These are phyloP conservation scores for Beauveria brongniartii DNA, from an alignment of 2,329 filamentous ascomycete genomes.

Conservation along the genomic window DNA sequence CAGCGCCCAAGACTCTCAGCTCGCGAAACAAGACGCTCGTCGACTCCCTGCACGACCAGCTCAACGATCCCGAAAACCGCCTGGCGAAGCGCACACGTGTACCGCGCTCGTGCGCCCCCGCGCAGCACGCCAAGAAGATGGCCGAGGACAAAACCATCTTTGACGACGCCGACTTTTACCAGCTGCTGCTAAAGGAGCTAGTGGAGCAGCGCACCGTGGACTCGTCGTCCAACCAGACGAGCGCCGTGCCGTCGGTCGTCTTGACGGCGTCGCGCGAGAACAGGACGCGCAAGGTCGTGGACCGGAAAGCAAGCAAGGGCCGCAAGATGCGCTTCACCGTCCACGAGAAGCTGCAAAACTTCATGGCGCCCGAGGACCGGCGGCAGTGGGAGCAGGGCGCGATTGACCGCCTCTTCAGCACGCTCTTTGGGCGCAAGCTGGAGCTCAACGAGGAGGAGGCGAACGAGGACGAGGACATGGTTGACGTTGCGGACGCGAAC, in stretches of 20 bases:
- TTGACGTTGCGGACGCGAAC: slow-evolving; percentile 45
- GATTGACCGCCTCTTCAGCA: slow-evolving; percentile 68
- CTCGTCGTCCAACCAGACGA: slow-evolving; percentile 40
- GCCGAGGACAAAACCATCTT: slow-evolving; percentile 60
- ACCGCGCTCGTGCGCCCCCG: slow-evolving; percentile 68
- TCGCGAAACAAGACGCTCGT: slow-evolving; percentile 41
- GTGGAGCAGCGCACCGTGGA: slow-evolving; percentile 80
- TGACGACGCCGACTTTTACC: slow-evolving; percentile 93
- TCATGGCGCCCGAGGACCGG: slow-evolving; percentile 88
- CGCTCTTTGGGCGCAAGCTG: slow-evolving; percentile 64
- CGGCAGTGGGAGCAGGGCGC: slow-evolving; percentile 72
- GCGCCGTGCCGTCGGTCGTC: slow-evolving; percentile 45
- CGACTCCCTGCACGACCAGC: slow-evolving; percentile 60
- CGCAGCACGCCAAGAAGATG: slow-evolving; percentile 52
- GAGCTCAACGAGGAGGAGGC: slow-evolving; percentile 52
- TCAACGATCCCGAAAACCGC: slow-evolving; percentile 53
- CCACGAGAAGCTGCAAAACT: slow-evolving; percentile 95
- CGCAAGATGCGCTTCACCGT: slow-evolving; percentile 90
- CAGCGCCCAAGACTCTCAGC: slow-evolving; percentile 19
- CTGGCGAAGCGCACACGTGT: slow-evolving; percentile 61
- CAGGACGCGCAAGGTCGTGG: slow-evolving; percentile 75
- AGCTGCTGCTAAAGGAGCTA: slow-evolving; percentile 83
- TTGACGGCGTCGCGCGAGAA: slow-evolving; percentile 66
- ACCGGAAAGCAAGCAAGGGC: slow-evolving; percentile 92
- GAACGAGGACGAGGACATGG: slow-evolving; percentile 41